Evolutionary conservation across 306 rosid genomes (phyloP), one percentile per base, ranked within the genome.

Genomic region (Castanospermum australe): DNA sequence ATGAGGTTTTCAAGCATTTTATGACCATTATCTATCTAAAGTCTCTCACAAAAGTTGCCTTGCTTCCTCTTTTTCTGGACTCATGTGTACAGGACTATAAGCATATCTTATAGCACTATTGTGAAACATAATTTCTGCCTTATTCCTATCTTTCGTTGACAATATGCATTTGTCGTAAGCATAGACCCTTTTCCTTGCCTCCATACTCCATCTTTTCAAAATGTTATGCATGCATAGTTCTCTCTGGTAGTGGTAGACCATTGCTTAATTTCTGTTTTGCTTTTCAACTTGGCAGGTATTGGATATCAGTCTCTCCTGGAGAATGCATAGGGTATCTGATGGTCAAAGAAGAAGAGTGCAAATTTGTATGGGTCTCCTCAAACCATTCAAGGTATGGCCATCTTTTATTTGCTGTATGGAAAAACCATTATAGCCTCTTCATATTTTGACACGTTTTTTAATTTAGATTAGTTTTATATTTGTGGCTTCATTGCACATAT

Each of bases 331-430:
- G 77, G 97, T 91, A 39, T 95, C 99, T 8, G 99, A 95, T 38
- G 99, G 99, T 84, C 99, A 92, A 86, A 87, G 99, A 86, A 86
- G 99, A 82, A 84, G 99, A 80, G 99, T 92, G 41, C 99, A 95
- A 48, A 95, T 92, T 65, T 92, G 97, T 79, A 95, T 95, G 99
- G 99, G 98, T 73, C 92, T 95, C 30, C 97, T 92, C 45, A 92
- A 85, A 84, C 92, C 94, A 44, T 95, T 79, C 67, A 92, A 95
- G 95, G 98, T 91, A 73, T 30, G 80, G 33, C n/a, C 9, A 21
- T 42, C 44, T 45, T 64, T 41, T 50, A 25, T 32, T 15, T 68
- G 39, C 66, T 67, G 12, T 45, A 18, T 56, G 20, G 50, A 71
- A 63, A 71, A 70, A 35, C 50, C 45, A 9, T 28, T 59, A 60